phyloP scores from a whole-genome alignment of 306 rosid species.

The Medicago arabica region DNA sequence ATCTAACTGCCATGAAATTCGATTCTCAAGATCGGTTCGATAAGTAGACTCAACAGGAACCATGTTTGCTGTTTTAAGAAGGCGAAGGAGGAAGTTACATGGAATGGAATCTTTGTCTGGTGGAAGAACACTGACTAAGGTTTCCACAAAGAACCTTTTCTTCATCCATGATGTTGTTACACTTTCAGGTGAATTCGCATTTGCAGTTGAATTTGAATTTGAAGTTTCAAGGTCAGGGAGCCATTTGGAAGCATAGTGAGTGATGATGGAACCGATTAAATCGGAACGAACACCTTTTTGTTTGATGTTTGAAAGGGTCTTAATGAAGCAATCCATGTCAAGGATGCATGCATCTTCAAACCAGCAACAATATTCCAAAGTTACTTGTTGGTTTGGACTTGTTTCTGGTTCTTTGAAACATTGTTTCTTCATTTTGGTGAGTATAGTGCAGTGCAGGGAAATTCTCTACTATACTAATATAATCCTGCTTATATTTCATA shows the following conservation, averaged over 20 bases:
- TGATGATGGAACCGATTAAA: constrained; percentile 77
- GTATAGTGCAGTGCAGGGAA: background rate
- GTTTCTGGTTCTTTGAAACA: constrained; percentile 42
- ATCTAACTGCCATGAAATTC: constrained; percentile 83
- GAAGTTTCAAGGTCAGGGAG: constrained; percentile 41
- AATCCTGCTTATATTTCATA: background rate
- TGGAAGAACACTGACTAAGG: constrained; percentile 83
- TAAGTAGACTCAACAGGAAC: constrained; percentile 71
- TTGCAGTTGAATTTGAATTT: background rate
- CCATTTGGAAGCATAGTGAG: constrained; percentile 95
- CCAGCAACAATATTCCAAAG: constrained; percentile 60
- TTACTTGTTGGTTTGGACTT: constrained; percentile 44
- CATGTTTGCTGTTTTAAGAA: constrained; percentile 84
- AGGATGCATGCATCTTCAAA: constrained; percentile 83
- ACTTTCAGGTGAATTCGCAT: constrained; percentile 48
- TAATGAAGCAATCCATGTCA: constrained; percentile 96
- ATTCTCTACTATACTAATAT: constrained; percentile 4
- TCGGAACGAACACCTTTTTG: constrained; percentile 84
- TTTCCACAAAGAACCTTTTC: constrained; percentile 87
- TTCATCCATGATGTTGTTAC: constrained; percentile 80
- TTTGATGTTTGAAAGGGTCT: constrained; percentile 79
- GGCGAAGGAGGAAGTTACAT: constrained; percentile 84
- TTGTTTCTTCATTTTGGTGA: constrained; percentile 45
- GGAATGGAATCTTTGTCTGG: constrained; percentile 86
- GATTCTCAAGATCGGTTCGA: constrained; percentile 69